Evolutionary conservation across 2,329 filamentous ascomycete species (phyloP).

Genomic region (Diaporthe aspalathi): DNA sequence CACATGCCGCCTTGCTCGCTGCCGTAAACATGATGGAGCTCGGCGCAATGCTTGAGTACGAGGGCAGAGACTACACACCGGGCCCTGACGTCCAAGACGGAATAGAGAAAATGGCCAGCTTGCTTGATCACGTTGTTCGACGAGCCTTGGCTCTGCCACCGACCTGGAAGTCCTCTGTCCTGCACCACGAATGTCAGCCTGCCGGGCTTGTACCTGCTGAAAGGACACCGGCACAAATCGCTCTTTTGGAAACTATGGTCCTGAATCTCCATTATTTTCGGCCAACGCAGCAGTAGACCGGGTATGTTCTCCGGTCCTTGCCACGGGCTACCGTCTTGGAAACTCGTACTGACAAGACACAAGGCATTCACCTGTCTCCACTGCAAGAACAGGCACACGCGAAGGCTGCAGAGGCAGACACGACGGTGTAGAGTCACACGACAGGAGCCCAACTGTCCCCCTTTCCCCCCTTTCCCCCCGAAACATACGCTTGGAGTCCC

Average conservation of each 20-base stretch:
- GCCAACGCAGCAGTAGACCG: neutral
- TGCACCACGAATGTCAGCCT: neutral
- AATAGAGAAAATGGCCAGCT: neutral
- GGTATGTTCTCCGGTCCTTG: too few species aligned
- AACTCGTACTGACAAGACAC: too few species aligned
- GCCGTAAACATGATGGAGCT: neutral
- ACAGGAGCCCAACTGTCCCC: too few species aligned
- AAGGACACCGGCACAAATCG: neutral
- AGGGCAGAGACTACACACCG: neutral
- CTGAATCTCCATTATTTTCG: neutral
- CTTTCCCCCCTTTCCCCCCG: too few species aligned
- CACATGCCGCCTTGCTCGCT: constrained; percentile 9
- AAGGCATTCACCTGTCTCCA: too few species aligned
- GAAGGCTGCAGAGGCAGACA: too few species aligned
- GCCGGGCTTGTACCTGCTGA: neutral
- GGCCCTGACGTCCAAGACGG: neutral
- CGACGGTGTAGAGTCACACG: too few species aligned
- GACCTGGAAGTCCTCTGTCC: neutral
- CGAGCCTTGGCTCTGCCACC: neutral
- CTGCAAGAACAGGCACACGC: too few species aligned
- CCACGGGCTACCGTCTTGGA: too few species aligned
- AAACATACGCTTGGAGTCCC: too few species aligned
- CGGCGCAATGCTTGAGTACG: neutral
- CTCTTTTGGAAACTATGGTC: neutral
- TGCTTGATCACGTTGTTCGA: neutral